Evolutionary conservation across 148 eudicot species (phyloP), one percentile per base, ranked within the genome.

Genomic region (Oxyria digyna): DNA sequence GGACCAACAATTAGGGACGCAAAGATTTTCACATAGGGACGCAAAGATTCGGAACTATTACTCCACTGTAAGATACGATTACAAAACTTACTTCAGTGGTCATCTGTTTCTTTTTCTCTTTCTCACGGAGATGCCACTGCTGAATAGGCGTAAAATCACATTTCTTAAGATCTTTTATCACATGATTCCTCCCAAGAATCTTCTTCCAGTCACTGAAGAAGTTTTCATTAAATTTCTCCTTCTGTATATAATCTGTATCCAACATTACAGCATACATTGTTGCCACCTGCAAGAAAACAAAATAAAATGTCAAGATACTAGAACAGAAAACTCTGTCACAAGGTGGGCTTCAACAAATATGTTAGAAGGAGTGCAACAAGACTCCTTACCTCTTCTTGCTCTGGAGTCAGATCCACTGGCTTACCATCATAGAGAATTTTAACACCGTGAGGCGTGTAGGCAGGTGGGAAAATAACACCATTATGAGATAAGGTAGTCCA

Each of bases 31-130:
- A 42, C 11, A 42, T 42, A n/a, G n/a, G n/a, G n/a, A n/a, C n/a
- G n/a, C n/a, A n/a, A n/a, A n/a, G n/a, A n/a, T n/a, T n/a, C n/a
- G n/a, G 8, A 33, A 38, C 41, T 38, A 10, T 38, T 38, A 57
- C n/a, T 57, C n/a, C n/a, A 27, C 35, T 26, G 35, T 26, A 17
- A 26, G 63, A 57, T 57, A 57, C 7, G 26, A 65, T 40, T 4
- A 33, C 8, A 42, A 64, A 70, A 83, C 89, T 77, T 81, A 95
- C 99, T 66, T 95, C 99, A 50, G 87, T 13, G 69, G 67, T 91
- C 97, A 95, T 88, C 79, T 81, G 91, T 77, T 95, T 95, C 96
- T 95, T 95, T 76, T 85, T 95, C 85, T 95, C 99, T 86, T 91
- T 95, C 75, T 95, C 99, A 15, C 50, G 75, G 76, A 85, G 87